Evolutionary conservation across 2,329 filamentous ascomycete species (phyloP), one percentile per base, ranked within the genome.

Genomic region (Aspergillus cejpii): DNA sequence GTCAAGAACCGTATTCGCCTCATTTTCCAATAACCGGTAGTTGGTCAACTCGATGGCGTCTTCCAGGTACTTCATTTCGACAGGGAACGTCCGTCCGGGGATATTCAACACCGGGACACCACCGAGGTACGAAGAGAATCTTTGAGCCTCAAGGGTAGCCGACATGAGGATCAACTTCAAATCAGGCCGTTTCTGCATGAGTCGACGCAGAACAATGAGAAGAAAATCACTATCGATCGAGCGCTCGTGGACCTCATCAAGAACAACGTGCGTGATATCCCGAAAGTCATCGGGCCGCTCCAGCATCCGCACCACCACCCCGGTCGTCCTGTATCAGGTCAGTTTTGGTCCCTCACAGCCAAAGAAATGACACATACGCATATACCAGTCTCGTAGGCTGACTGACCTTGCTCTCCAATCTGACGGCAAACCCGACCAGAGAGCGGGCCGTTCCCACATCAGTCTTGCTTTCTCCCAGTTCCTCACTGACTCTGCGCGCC

Each of bases 271-370:
- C 0, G 91, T 95, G 41, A 98, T 83, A 52, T 96, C 91, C 45
- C 81, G 79, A 34, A 98, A 78, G 44, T 94, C 85, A 52, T 88
- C 85, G 0, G 87, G 86, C 6, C 84, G 84, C 65, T 98, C 92
- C 11, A 98, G 75, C 91, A 98, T 97, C 21, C 92, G 83, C 75
- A 98, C 87, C n/a, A 98, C 88, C 46, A 98, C 94, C 71, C 92
- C 81, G 36, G 81, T 80, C 19, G 80, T 73, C 19, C 67, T 70
- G 47, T 14, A 37, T n/a, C 17, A 15, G 17, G 45, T 56, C 28
- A 60, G 54, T 47, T 12, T 23, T 14, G 19, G 31, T 21, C 10
- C 26, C 33, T n/a, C 19, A 15, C 3, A 3, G 8, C 28, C 3
- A 10, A 36, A 6, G 41, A 7, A 26, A n/a, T 29, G 24, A 36